Percentiles rank a stretch among this genome's conserved stretches.
phyloP scores from a whole-genome alignment of 1,284 basidiomycete genomes.

The Mycena sp. region DNA sequence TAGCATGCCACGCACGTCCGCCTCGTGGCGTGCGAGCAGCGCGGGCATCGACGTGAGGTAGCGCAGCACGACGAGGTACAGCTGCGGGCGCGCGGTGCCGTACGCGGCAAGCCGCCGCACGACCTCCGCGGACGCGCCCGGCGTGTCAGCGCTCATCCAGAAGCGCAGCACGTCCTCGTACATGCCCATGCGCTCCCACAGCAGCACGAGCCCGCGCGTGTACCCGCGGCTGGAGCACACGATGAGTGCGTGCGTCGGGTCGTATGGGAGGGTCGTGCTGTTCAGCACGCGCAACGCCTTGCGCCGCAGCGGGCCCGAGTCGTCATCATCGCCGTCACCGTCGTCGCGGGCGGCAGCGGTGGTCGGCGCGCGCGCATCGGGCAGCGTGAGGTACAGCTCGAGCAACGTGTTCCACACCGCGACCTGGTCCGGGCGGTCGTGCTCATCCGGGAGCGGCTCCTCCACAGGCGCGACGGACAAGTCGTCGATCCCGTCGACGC shows the following conservation, averaged over 20 bases:
- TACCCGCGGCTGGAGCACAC: conserved; percentile 89
- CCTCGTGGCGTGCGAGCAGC: conserved; percentile 73
- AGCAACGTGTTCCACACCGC: conserved; percentile 97
- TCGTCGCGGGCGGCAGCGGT: conserved; percentile 17
- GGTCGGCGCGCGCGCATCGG: conserved; percentile 24
- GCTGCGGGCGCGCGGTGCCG: conserved; percentile 73
- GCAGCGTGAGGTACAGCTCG: conserved; percentile 87
- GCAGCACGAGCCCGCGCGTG: conserved; percentile 84
- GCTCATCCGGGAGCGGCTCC: conserved; percentile 45
- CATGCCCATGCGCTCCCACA: conserved; percentile 97
- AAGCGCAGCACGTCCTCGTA: conserved; percentile 94
- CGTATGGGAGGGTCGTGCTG: conserved; percentile 79
- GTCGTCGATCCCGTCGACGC: conserved; percentile 55
- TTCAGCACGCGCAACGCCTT: conserved; percentile 80
- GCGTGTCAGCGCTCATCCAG: conserved; percentile 76
- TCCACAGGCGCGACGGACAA: conserved; percentile 17
- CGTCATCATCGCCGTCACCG: conserved; percentile 39
- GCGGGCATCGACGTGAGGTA: conserved; percentile 87
- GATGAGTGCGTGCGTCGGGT: conserved; percentile 91
- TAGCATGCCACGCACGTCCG: conserved; percentile 78
- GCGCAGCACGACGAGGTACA: conserved; percentile 91
- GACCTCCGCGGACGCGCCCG: conserved; percentile 71
- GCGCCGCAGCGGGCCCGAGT: conserved; percentile 47
- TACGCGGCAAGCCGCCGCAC: conserved; percentile 79
- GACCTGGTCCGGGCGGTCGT: conserved; percentile 74